These are phyloP conservation scores for Fusarium sp. DNA, from an alignment of 2,329 filamentous ascomycete species.

Conservation along the genomic window DNA sequence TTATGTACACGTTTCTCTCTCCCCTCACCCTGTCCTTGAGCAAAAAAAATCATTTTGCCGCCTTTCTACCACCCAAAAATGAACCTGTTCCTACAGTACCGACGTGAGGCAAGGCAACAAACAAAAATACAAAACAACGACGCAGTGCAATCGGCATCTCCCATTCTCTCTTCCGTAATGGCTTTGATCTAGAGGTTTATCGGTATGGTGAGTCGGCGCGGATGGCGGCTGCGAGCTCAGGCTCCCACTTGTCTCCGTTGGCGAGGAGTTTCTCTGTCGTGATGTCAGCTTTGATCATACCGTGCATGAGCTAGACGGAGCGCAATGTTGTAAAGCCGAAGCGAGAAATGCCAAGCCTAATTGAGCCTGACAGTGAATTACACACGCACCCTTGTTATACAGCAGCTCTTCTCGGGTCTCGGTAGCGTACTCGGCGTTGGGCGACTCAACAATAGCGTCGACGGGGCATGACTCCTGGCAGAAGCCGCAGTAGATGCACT, in stretches of 20 bases:
- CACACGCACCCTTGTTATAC: constrained; percentile 82
- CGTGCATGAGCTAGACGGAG: neutral
- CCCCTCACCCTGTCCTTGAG: constrained; percentile 4
- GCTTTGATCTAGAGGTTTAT: constrained; percentile 55
- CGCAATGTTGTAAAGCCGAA: neutral
- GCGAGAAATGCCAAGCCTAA: neutral
- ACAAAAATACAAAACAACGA: constrained; percentile 29
- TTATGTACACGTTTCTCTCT: constrained; percentile 43
- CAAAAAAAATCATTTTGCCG: constrained; percentile 4
- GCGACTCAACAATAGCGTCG: constrained; percentile 80
- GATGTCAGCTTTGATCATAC: constrained; percentile 34
- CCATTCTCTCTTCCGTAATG: constrained; percentile 27
- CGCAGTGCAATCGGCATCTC: constrained; percentile 20
- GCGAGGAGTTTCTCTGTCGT: constrained; percentile 78
- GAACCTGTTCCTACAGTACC: constrained; percentile 33
- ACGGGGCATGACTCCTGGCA: constrained; percentile 99
- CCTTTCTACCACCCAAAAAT: constrained; percentile 24
- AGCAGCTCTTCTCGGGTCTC: constrained; percentile 88
- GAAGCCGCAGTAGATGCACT: constrained; percentile 99
- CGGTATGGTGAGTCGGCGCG: constrained; percentile 93
- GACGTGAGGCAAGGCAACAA: constrained; percentile 18
- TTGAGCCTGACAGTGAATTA: neutral
- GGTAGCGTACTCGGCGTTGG: constrained; percentile 70
- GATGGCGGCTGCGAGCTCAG: constrained; percentile 90
- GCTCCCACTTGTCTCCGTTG: constrained; percentile 97